These are phyloP conservation scores for Tylopilus sp. DNA, from an alignment of 1,284 basidiomycete species.

Conservation along the genomic window DNA sequence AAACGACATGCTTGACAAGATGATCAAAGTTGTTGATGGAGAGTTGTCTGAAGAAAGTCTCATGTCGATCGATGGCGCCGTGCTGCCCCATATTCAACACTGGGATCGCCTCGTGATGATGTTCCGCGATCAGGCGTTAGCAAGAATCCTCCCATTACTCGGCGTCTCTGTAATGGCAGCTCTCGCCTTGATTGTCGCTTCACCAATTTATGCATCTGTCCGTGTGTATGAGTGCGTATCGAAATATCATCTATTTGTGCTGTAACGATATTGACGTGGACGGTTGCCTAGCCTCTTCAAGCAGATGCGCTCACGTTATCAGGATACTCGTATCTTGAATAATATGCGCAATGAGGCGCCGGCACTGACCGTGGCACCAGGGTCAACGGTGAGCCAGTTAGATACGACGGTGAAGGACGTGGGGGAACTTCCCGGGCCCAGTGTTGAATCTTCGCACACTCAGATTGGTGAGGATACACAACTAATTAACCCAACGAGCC, in stretches of 20 bases:
- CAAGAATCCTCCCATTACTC: conserved; percentile 17
- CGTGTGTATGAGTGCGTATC: conserved; percentile 16
- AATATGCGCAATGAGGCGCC: not conserved
- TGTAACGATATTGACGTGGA: conserved; percentile 5
- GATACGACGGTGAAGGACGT: too few relatives aligned
- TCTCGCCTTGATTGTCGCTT: conserved; percentile 1
- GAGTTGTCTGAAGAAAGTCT: conserved; percentile 23
- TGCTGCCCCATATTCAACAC: conserved; percentile 21
- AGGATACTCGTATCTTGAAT: conserved; percentile 9
- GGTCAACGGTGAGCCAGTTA: too few relatives aligned
- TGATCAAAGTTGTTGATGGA: conserved; percentile 26
- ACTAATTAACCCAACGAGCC: too few relatives aligned
- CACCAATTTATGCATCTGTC: conserved; percentile 17
- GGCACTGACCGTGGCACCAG: too few relatives aligned
- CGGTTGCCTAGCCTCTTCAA: conserved; percentile 7
- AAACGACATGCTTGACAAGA: conserved; percentile 22
- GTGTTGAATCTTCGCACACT: too few relatives aligned
- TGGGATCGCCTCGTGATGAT: conserved; percentile 14
- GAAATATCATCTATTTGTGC: too few relatives aligned
- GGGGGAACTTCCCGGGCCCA: too few relatives aligned
- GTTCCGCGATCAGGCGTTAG: conserved; percentile 1
- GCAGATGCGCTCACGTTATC: not conserved
- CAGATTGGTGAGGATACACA: too few relatives aligned
- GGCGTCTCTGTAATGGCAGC: conserved; percentile 19
- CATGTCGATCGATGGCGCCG: conserved; percentile 16